These are phyloP conservation scores for Chlamydomonas sp. DNA, from an alignment of 139 green algal genomes.

Conservation along the genomic window DNA sequence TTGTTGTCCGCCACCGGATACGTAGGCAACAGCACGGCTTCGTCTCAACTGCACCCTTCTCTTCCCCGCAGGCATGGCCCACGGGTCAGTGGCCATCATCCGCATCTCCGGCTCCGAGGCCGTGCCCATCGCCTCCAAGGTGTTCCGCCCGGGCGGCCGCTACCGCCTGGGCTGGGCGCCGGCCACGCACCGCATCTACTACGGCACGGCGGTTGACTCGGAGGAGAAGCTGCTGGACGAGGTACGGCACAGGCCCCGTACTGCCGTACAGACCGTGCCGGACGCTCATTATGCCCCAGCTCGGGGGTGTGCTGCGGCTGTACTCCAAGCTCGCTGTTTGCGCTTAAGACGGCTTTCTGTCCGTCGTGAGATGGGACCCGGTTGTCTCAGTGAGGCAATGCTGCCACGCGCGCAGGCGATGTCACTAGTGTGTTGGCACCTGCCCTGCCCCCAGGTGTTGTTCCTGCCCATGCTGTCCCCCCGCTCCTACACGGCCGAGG, in stretches of 20 bases:
- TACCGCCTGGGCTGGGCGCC: conserved; percentile 60
- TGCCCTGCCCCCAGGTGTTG: conserved; percentile 57
- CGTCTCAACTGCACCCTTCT: neutral
- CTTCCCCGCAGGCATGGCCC: conserved; percentile 44
- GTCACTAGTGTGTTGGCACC: neutral
- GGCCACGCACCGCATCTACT: conserved; percentile 83
- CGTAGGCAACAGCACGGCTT: no score
- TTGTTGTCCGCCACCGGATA: no score
- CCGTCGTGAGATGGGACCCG: neutral
- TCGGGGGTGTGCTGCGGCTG: neutral
- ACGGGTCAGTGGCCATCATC: conserved; percentile 90
- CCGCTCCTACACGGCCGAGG: conserved; percentile 94
- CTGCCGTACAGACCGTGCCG: neutral
- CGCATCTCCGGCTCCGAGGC: conserved; percentile 83
- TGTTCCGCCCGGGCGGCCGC: conserved; percentile 67
- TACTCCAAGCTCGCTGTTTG: neutral
- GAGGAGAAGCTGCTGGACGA: conserved; percentile 67
- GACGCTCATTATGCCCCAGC: neutral
- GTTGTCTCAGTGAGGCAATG: no score
- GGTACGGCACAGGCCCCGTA: conserved; percentile 29
- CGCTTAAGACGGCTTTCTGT: neutral
- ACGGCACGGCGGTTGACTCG: conserved; percentile 77
- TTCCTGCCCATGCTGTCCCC: conserved; percentile 84
- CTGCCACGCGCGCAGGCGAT: no score
- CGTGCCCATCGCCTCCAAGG: conserved; percentile 42